Percentiles rank a stretch among this genome's conserved stretches.
Evolutionary conservation across 257 asterid genomes (phyloP).

Genomic region (Nicotiana attenuata): DNA sequence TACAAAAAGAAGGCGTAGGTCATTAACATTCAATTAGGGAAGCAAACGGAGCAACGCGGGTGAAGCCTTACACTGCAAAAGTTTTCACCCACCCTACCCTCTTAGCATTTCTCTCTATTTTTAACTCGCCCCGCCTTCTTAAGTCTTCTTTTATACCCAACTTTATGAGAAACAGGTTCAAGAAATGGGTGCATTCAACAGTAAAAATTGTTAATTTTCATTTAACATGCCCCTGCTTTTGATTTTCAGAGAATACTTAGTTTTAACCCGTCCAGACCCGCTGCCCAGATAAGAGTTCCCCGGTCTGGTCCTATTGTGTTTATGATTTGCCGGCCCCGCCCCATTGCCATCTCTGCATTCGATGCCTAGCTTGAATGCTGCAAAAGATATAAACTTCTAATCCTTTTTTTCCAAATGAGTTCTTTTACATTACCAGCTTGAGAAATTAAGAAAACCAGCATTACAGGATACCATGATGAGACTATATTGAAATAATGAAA

Average conservation of each 20-base stretch:
- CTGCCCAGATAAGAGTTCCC: neutral
- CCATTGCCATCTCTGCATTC: too few relatives aligned
- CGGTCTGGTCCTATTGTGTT: neutral
- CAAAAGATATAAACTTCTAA: neutral
- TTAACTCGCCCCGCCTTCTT: neutral
- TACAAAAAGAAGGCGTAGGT: neutral
- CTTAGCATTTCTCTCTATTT: neutral
- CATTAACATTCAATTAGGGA: neutral
- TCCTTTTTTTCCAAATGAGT: neutral
- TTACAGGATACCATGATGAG: neutral
- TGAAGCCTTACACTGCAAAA: neutral
- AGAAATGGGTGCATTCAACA: neutral
- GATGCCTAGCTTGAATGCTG: neutral
- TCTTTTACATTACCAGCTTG: neutral
- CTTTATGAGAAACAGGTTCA: neutral
- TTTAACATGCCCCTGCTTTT: neutral
- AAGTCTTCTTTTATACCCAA: neutral
- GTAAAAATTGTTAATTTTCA: neutral
- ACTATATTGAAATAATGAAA: too few relatives aligned
- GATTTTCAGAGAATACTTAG: neutral
- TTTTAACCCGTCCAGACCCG: neutral
- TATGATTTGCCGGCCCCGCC: too few relatives aligned
- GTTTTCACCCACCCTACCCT: neutral
- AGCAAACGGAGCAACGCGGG: neutral
- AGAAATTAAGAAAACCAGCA: neutral